Evolutionary conservation across 2,329 filamentous ascomycete species (phyloP).

Genomic region (Spiromastix sp.): DNA sequence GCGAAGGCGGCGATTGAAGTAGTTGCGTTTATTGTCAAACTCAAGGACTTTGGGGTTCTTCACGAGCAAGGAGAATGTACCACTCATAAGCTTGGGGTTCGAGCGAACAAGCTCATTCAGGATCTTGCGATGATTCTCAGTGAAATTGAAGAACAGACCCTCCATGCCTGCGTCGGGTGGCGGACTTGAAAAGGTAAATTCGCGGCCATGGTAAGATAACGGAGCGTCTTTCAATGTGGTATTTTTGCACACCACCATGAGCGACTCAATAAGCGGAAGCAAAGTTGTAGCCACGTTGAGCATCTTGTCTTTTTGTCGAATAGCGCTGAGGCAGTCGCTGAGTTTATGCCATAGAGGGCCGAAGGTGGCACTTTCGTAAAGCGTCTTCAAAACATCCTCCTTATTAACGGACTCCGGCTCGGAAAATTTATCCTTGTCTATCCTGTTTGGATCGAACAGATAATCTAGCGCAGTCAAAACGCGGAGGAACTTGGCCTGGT

Average conservation of each 20-base stretch:
- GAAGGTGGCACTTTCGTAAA: conserved; percentile 89
- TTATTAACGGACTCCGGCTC: conserved; percentile 54
- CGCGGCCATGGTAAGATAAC: conserved; percentile 45
- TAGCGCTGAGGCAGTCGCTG: conserved; percentile 76
- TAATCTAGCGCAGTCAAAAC: conserved; percentile 92
- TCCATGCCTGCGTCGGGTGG: conserved; percentile 74
- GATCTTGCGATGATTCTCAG: conserved; percentile 93
- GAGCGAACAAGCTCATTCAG: conserved; percentile 95
- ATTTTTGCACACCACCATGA: conserved; percentile 99
- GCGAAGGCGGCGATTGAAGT: conserved; percentile 92
- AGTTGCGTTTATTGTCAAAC: conserved; percentile 99
- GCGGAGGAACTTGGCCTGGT: conserved; percentile 89
- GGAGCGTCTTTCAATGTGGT: conserved; percentile 65
- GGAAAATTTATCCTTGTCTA: conserved; percentile 41
- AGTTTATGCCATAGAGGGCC: conserved; percentile 85
- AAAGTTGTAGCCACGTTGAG: conserved; percentile 95
- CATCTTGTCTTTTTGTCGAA: conserved; percentile 87
- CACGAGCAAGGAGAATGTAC: conserved; percentile 87
- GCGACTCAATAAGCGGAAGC: conserved; percentile 82
- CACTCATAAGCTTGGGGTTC: conserved; percentile 97
- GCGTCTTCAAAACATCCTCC: conserved; percentile 71
- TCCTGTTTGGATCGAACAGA: conserved; percentile 72
- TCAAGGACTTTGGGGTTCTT: conserved; percentile 98
- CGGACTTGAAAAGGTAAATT: conserved; percentile 64
- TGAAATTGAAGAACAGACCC: conserved; percentile 91